Evolutionary conservation across 2,329 filamentous ascomycete genomes (phyloP).

Genomic region (Elsinoe australis): DNA sequence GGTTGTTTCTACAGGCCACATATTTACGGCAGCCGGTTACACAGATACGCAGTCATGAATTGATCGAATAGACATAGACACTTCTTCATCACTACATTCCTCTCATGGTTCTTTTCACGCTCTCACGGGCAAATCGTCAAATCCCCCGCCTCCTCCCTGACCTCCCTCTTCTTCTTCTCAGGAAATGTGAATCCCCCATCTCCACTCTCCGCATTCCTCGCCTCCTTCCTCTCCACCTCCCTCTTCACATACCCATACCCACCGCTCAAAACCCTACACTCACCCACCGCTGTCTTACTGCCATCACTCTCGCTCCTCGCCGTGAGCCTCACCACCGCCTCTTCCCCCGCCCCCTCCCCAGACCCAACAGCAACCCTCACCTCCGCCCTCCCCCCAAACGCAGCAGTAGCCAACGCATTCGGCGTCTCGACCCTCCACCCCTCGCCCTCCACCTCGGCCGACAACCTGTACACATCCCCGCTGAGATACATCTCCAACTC

Average conservation of each 20-base stretch:
- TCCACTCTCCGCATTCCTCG: neutral
- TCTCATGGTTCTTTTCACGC: neutral
- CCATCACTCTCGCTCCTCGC: slow-evolving; percentile 10
- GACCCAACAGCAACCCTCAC: slow-evolving; percentile 34
- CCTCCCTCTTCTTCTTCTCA: slow-evolving; percentile 4
- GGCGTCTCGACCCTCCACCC: slow-evolving; percentile 42
- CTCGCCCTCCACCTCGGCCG: slow-evolving; percentile 36
- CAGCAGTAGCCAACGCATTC: slow-evolving; percentile 1
- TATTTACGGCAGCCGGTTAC: too few species aligned
- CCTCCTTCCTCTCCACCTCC: slow-evolving; percentile 7
- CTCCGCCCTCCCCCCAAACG: slow-evolving; percentile 1
- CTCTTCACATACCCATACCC: slow-evolving; percentile 7
- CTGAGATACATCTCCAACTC: slow-evolving; percentile 36
- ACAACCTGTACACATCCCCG: slow-evolving; percentile 44
- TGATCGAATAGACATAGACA: slow-evolving; percentile 15
- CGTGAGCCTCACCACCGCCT: slow-evolving; percentile 35
- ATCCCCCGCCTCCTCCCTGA: slow-evolving; percentile 1
- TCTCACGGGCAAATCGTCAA: slow-evolving; percentile 2
- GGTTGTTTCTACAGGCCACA: too few species aligned
- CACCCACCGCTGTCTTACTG: neutral
- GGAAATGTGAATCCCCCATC: neutral
- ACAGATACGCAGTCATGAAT: neutral
- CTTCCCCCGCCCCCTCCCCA: slow-evolving; percentile 34
- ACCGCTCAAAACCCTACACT: slow-evolving; percentile 1
- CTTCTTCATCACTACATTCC: neutral